These are phyloP conservation scores for Leccinum aurantiacum DNA, from an alignment of 768 basidiomycete genomes.

Conservation along the genomic window DNA sequence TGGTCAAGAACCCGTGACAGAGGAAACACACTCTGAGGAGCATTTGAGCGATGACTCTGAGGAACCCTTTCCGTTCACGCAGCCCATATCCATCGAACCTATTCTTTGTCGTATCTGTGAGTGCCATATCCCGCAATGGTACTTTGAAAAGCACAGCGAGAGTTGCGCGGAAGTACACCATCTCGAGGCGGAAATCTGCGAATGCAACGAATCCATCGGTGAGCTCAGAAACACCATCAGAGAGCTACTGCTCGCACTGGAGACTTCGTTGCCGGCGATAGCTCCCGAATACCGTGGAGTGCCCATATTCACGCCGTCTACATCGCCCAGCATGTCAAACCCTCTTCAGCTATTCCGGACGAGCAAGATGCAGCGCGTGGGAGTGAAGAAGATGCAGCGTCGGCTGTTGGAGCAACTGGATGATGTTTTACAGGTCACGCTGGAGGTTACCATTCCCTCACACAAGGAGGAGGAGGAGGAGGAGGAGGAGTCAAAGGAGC, in stretches of 20 bases:
- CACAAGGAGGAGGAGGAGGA: slow-evolving; percentile 80
- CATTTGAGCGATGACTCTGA: slow-evolving; percentile 44
- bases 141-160: slow-evolving; percentile 99
- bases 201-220: slow-evolving; percentile 89
- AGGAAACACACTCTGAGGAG: slow-evolving; percentile 41
- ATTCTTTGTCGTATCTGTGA: slow-evolving; percentile 98
- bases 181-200: slow-evolving; percentile 90
- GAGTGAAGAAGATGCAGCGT: slow-evolving; percentile 79
- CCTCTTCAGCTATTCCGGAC: slow-evolving; percentile 77
- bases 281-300: slow-evolving; percentile 85
- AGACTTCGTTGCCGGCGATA: slow-evolving; percentile 65
- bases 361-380: slow-evolving; percentile 74
- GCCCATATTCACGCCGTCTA: slow-evolving; percentile 74
- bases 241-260: slow-evolving; percentile 70
- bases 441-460: slow-evolving; percentile 82
- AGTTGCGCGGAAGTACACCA: slow-evolving; percentile 96
- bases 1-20: slow-evolving; percentile 35
- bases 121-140: slow-evolving; percentile 95
- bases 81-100: slow-evolving; percentile 75
- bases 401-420: slow-evolving; percentile 83
- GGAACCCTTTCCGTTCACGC: slow-evolving; percentile 73
- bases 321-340: slow-evolving; percentile 68
- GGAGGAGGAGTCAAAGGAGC: slow-evolving; percentile 88
- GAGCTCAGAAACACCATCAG: slow-evolving; percentile 87
- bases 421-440: slow-evolving; percentile 76